phyloP scores from a whole-genome alignment of 805 yeast genomes.

The Pichia sporocuriosa region DNA sequence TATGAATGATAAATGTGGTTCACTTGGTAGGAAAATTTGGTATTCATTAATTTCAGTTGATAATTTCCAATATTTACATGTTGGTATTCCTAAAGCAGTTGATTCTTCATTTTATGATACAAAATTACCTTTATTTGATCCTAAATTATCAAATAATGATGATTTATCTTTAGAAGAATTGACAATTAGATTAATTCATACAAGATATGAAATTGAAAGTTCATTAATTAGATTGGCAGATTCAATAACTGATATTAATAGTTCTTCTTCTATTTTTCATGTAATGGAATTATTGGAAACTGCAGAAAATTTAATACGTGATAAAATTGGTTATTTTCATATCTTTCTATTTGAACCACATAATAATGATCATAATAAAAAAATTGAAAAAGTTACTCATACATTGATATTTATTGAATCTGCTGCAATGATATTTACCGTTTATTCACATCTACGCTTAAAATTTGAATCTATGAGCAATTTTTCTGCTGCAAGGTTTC shows the following conservation, averaged over 20 bases:
- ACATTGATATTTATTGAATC: conserved; percentile 21
- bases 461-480: conserved; percentile 28
- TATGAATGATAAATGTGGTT: neutral
- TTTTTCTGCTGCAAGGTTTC: conserved; percentile 31
- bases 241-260: conserved; percentile 35
- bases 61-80: conserved; percentile 35
- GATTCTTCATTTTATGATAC: conserved; percentile 43
- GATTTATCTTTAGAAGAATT: conserved; percentile 37
- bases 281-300: conserved; percentile 30
- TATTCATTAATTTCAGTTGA: conserved; percentile 41
- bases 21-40: conserved; percentile 50
- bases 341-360: conserved; percentile 21
- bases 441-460: conserved; percentile 37
- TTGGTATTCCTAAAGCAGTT: conserved; percentile 43
- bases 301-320: conserved; percentile 31
- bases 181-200: conserved; percentile 29
- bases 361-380: conserved; percentile 16
- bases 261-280: conserved; percentile 32
- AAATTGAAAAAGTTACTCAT: conserved; percentile 18
- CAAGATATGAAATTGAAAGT: conserved; percentile 27
- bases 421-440: conserved; percentile 32
- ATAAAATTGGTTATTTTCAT: conserved; percentile 27
- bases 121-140: conserved; percentile 36
- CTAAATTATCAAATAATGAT: conserved; percentile 29
- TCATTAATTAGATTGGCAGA: conserved; percentile 30